Conservation (phyloP, 1,284 basidiomycete species). For the Cryptococcus wingfieldii region DNA sequence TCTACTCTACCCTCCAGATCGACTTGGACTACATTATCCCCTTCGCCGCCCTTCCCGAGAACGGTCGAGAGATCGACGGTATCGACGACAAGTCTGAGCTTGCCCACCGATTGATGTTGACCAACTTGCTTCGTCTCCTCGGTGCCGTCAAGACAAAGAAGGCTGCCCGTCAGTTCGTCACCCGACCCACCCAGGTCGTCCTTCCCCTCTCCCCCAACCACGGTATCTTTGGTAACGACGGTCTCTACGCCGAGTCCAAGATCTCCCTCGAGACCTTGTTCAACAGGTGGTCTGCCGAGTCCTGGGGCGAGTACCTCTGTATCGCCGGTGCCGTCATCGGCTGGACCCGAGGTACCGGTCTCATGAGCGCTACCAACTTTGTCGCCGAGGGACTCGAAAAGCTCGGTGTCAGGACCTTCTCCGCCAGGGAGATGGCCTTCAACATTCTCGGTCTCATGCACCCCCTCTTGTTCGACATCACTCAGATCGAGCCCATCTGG, state of each 20-base stretch:
- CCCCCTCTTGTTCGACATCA: conserved; percentile 97
- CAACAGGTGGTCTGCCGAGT: conserved; percentile 96
- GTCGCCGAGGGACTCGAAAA: conserved; percentile 92
- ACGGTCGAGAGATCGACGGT: conserved; percentile 94
- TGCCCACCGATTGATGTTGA: conserved; percentile 93
- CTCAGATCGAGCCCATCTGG: conserved; percentile 99
- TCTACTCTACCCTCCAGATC: conserved; percentile 88
- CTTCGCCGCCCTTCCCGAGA: conserved; percentile 97
- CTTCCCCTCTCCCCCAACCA: conserved; percentile 97
- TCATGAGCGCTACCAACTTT: conserved; percentile 94
- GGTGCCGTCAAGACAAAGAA: conserved; percentile 98
- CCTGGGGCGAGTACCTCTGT: conserved; percentile 98
- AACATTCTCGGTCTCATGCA: conserved; percentile 99
- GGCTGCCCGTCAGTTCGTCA: conserved; percentile 90
- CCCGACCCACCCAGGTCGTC: conserved; percentile 95
- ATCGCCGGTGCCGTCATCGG: conserved; percentile 97
- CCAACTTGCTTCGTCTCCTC: conserved; percentile 87
- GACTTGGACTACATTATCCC: conserved; percentile 98
- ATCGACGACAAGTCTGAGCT: conserved; percentile 97
- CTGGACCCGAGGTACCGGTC: conserved; percentile 96
- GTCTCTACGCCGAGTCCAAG: conserved; percentile 97
- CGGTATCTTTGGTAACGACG: conserved; percentile 95
- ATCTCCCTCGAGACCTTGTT: conserved; percentile 96
- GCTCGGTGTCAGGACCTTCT: conserved; percentile 94
- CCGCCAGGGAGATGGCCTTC: conserved; percentile 99